Evolutionary conservation across 1,284 basidiomycete species (phyloP).

Genomic region (Ceratobasidium sp.): DNA sequence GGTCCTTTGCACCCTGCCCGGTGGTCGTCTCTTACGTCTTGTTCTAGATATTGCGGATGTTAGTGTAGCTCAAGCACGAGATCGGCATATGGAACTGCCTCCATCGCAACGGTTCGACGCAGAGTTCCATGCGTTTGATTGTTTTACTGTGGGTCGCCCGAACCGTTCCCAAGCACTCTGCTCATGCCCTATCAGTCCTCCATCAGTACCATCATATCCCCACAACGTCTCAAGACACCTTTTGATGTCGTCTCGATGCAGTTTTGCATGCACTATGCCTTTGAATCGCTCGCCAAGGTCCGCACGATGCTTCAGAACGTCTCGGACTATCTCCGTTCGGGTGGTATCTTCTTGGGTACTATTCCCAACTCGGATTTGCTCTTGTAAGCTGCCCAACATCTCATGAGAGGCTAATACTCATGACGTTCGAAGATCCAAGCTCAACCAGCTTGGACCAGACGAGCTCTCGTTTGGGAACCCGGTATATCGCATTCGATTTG

Average conservation of each 20-base stretch:
- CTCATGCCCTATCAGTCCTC: slow-evolving; percentile 56
- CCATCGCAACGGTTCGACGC: slow-evolving; percentile 68
- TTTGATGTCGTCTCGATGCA: slow-evolving; percentile 98
- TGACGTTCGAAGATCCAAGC: slow-evolving; percentile 61
- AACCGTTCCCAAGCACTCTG: neutral
- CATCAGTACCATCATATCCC: slow-evolving; percentile 72
- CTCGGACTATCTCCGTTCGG: slow-evolving; percentile 74
- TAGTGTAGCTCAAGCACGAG: slow-evolving; percentile 87
- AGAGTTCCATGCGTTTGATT: slow-evolving; percentile 86
- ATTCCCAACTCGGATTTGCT: slow-evolving; percentile 86
- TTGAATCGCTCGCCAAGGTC: slow-evolving; percentile 85
- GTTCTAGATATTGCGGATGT: slow-evolving; percentile 84
- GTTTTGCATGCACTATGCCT: slow-evolving; percentile 99
- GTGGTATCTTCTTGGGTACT: slow-evolving; percentile 92
- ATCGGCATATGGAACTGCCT: slow-evolving; percentile 59
- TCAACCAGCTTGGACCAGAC: slow-evolving; percentile 66
- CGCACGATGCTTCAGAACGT: slow-evolving; percentile 95
- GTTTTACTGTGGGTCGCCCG: slow-evolving; percentile 65
- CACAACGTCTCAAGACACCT: slow-evolving; percentile 61
- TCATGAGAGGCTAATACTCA: neutral
- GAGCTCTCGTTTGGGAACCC: slow-evolving; percentile 87
- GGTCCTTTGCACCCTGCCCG: slow-evolving; percentile 49
- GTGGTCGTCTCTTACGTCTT: neutral
- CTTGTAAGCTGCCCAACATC: slow-evolving; percentile 62
- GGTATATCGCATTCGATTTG: slow-evolving; percentile 89